Evolutionary conservation across 169 alveolate species (phyloP), one percentile per base, ranked within the genome.

Genomic region (Plasmodium vivax): DNA sequence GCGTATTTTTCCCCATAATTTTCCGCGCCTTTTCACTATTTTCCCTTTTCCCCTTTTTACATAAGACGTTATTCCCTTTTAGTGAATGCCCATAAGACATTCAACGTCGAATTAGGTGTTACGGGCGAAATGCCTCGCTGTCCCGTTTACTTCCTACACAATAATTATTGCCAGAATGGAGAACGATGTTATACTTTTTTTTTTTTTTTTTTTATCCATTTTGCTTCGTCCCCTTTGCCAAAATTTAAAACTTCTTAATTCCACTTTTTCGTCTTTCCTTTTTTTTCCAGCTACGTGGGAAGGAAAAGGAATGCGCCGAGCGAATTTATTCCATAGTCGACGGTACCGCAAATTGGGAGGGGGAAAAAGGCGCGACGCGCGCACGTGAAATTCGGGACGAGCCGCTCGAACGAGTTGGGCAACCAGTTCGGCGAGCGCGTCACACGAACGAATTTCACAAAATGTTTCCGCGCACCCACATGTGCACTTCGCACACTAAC

Each of bases 241-340:
- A 62, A 83, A 62, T 83, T 83, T 23, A 83, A 83, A 41, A 62
- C 34, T 58, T 36, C 30, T 45, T 79, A 58, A 58, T 88, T 43
- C 19, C 3, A 0, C 71, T 88, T 77, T 79, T 88, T 68, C 54
- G 72, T 51, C 32, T 68, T 30, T 62, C 77, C 9, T 30, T 54
- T 73, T 19, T 58, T 90, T 58, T 62, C 73, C 72, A 90, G 90
- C 14, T 32, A 43, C 47, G 16, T 58, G 71, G 47, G 77, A 32
- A 74, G 34, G 90, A 43, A 62, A 30, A 90, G 30, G 90, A 80
- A 12, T 90, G 43, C 77, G 58, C 27, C 19, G 34, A 90, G 4
- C 43, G 56, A 81, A 90, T 90, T 30, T 90, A 90, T 62, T 90
- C 91, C 58, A 90, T 90, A 56, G 73, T 90, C 68, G 94, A 90